Percentiles rank a stretch among this genome's conserved stretches.
Evolutionary conservation across 139 green algal species (phyloP).

Genomic region (Micractinium sp.): DNA sequence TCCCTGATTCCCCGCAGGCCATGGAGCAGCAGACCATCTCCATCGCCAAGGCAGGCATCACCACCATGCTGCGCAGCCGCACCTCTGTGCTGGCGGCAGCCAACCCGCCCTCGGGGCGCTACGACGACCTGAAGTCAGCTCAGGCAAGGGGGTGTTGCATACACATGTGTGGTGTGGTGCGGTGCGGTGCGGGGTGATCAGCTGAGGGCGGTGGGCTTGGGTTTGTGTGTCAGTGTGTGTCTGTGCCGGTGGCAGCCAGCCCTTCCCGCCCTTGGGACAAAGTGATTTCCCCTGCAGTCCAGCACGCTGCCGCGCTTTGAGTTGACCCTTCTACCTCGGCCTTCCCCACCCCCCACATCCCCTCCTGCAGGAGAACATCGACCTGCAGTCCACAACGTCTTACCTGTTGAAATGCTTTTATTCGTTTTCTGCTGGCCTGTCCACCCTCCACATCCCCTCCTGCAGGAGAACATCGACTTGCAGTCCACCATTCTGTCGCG

Average conservation of each 20-base stretch:
- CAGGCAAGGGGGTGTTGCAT: neutral
- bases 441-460: neutral
- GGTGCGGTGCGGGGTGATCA: neutral
- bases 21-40: slow-evolving; percentile 99
- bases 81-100: slow-evolving; percentile 96
- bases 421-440: too few species aligned
- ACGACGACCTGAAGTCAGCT: slow-evolving; percentile 88
- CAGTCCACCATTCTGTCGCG: slow-evolving; percentile 98
- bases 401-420: slow-evolving; percentile 99
- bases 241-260: too few species aligned
- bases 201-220: neutral
- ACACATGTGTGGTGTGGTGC: too few species aligned
- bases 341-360: neutral
- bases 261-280: too few species aligned
- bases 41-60: slow-evolving; percentile 99
- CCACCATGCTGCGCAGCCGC: slow-evolving; percentile 94
- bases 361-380: slow-evolving; percentile 94
- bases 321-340: too few species aligned
- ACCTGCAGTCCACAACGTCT: slow-evolving; percentile 97
- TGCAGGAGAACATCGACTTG: slow-evolving; percentile 98
- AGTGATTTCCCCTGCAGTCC: too few species aligned
- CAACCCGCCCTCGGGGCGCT: slow-evolving; percentile 94
- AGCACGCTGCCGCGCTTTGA: too few species aligned
- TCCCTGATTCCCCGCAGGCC: slow-evolving; percentile 58
- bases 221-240: too few species aligned